Evolutionary conservation across 2,329 filamentous ascomycete species (phyloP).

Genomic region (Aspergillus costaricaensis): DNA sequence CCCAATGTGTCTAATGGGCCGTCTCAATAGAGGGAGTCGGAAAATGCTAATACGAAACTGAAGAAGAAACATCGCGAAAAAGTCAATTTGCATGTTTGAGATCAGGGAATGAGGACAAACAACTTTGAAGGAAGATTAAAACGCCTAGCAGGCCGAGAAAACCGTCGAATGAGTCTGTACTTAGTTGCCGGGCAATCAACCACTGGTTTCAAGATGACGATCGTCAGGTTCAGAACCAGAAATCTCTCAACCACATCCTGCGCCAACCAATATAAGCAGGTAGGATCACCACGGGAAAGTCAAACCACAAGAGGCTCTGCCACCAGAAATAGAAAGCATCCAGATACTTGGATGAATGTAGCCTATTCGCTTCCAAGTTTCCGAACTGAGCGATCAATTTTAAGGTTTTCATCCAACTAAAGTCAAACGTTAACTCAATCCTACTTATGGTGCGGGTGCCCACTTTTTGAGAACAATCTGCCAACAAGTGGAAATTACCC

Average conservation of each 20-base stretch:
- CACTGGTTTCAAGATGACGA: background rate
- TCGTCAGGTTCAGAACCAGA: background rate
- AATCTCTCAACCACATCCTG: background rate
- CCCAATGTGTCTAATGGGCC: no score
- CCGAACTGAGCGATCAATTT: background rate
- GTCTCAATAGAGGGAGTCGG: no score
- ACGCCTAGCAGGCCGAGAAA: background rate
- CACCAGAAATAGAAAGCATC: background rate
- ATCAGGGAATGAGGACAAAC: background rate
- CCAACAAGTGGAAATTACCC: background rate
- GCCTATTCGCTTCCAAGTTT: background rate
- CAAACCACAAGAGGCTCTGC: background rate
- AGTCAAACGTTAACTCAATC: background rate
- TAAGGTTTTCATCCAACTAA: background rate
- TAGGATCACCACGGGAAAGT: background rate
- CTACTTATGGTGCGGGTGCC: background rate
- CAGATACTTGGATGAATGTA: background rate
- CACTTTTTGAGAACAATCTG: background rate
- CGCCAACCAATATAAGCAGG: background rate
- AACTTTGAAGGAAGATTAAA: background rate
- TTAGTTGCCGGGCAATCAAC: no score
- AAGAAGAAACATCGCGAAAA: no score
- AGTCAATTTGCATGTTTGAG: no score
- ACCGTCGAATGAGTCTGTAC: no score
- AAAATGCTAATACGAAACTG: no score